Conservation (phyloP, 169 alveolate genomes). For the Condylostoma magnum region DNA sequence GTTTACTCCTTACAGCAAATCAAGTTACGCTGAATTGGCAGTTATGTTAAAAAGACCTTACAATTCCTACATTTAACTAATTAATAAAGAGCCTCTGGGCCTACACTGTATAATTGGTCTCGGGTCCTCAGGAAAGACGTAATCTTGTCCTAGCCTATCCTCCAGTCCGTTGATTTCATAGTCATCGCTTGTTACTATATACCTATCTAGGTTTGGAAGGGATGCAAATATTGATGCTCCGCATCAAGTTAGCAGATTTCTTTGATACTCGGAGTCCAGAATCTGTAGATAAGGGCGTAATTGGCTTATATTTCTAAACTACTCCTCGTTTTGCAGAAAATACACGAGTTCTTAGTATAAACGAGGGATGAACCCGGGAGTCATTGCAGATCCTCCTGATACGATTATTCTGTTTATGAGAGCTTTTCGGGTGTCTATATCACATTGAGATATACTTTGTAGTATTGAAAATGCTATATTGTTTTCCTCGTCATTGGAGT, state of each 20-base stretch:
- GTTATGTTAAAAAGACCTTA: too few species aligned
- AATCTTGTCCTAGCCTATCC: conserved; percentile 1
- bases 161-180: conserved; percentile 15
- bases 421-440: conserved; percentile 21
- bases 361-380: conserved; percentile 19
- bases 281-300: not conserved
- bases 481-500: not conserved
- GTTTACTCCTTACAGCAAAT: too few species aligned
- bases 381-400: conserved; percentile 22
- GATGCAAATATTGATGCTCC: conserved; percentile 9
- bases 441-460: not conserved
- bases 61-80: too few species aligned
- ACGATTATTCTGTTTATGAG: conserved; percentile 12
- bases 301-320: not conserved
- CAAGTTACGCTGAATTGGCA: too few species aligned
- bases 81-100: too few species aligned
- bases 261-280: not conserved
- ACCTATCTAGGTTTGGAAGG: conserved; percentile 14
- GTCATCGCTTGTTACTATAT: not conserved
- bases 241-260: conserved; percentile 5
- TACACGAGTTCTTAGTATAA: conserved; percentile 24
- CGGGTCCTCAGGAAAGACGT: not conserved
- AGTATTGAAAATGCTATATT: conserved; percentile 5
- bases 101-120: too few species aligned
- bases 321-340: not conserved